These are phyloP conservation scores for Rhizoctonia solani DNA, from an alignment of 1,284 basidiomycete genomes.

Conservation along the genomic window DNA sequence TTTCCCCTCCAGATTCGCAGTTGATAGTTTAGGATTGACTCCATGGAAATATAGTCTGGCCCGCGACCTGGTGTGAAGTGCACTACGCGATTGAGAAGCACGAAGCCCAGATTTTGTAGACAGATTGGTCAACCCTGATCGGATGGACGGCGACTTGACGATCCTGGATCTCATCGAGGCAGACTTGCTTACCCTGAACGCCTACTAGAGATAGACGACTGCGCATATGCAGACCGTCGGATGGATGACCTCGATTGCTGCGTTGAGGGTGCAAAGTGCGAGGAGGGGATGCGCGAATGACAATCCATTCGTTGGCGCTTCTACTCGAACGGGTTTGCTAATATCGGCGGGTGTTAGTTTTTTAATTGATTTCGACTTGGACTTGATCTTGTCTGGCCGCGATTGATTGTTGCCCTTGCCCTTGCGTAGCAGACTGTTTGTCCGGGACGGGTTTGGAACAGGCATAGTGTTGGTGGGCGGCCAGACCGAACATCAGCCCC, in stretches of 20 bases:
- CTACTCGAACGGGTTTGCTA: background rate
- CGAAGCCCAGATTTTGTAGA: background rate
- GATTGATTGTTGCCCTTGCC: background rate
- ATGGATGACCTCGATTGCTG: too few relatives aligned
- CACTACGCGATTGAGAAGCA: background rate
- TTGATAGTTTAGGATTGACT: too few relatives aligned
- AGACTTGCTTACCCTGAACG: background rate
- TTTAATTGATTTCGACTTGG: background rate
- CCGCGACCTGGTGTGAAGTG: too few relatives aligned
- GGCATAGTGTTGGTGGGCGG: too few relatives aligned
- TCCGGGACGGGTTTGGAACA: too few relatives aligned
- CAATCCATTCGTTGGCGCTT: conserved; percentile 12
- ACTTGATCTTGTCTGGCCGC: background rate
- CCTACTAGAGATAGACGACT: background rate
- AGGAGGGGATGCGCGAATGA: background rate
- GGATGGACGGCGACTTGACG: conserved; percentile 11
- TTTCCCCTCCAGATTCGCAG: background rate
- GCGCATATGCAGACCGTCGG: background rate
- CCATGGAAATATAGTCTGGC: too few relatives aligned
- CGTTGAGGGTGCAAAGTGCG: background rate
- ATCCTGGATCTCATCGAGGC: background rate
- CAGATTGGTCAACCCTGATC: conserved; percentile 9
- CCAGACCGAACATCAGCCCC: too few relatives aligned
- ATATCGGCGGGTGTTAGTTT: background rate
- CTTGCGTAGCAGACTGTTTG: background rate